Conservation (phyloP, 306 rosid genomes). For the Prunus salicina region DNA sequence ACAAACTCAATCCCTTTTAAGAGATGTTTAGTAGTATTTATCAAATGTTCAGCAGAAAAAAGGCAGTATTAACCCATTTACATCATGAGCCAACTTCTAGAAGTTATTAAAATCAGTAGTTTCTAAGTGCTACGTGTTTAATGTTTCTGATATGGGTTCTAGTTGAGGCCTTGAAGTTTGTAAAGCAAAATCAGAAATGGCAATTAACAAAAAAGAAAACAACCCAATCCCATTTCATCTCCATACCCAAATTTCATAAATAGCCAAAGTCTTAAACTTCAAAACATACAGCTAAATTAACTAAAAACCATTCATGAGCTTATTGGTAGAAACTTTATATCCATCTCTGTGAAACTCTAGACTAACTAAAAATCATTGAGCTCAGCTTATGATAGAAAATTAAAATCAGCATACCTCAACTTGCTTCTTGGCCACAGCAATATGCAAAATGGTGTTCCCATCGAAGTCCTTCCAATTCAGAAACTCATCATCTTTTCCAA, state of each 20-base stretch:
- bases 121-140: not conserved
- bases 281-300: not conserved
- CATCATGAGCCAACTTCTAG: not conserved
- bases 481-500: slow-evolving; percentile 7
- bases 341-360: not conserved
- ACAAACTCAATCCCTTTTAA: not conserved
- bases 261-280: not conserved
- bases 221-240: not conserved
- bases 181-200: too few species aligned
- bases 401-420: slow-evolving; percentile 18
- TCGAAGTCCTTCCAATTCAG: slow-evolving; percentile 20
- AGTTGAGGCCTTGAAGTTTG: too few species aligned
- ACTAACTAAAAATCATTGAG: not conserved
- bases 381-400: too few species aligned
- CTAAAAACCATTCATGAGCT: too few species aligned
- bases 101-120: not conserved
- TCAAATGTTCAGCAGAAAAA: too few species aligned
- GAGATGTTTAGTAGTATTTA: not conserved
- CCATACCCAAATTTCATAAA: not conserved
- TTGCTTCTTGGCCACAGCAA: slow-evolving; percentile 33
- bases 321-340: too few species aligned
- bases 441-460: slow-evolving; percentile 31
- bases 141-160: too few species aligned
- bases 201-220: not conserved
- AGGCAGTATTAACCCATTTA: not conserved